phyloP scores from a whole-genome alignment of 202 grass and related monocot species.

The Carex arenaria region DNA sequence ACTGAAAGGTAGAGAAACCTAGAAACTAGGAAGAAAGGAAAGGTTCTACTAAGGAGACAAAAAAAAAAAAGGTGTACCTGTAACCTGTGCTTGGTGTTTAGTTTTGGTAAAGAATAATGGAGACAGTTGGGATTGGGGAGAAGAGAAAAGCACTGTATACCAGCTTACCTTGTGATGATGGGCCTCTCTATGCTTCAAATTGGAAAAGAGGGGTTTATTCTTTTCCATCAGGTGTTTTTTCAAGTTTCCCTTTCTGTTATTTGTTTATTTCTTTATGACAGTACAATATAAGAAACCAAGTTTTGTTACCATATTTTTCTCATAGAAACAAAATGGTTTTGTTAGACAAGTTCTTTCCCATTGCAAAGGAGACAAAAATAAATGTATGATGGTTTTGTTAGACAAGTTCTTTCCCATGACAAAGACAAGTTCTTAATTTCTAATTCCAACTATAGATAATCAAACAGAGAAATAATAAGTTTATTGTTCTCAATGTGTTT shows the following conservation, averaged over 20 bases:
- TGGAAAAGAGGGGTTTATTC: slow-evolving; percentile 19
- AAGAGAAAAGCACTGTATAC: slow-evolving; percentile 13
- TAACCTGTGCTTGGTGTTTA: neutral
- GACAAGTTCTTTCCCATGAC: neutral
- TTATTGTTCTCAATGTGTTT: neutral
- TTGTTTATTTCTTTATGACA: neutral
- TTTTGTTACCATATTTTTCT: neutral
- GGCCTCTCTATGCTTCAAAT: neutral
- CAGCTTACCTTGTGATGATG: neutral
- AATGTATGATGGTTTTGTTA: neutral
- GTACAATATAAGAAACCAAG: neutral
- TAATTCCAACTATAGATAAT: neutral
- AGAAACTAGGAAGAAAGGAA: neutral
- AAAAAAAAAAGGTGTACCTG: neutral
- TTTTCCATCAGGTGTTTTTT: slow-evolving; percentile 22
- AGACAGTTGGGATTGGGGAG: slow-evolving; percentile 17
- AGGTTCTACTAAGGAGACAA: neutral
- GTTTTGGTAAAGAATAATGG: slow-evolving; percentile 10
- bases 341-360: neutral
- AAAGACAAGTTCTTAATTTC: neutral
- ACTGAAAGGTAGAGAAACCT: neutral
- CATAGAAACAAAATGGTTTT: neutral
- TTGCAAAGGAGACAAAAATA: neutral
- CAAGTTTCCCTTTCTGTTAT: neutral
- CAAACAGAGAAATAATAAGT: neutral